Percentiles rank a stretch among this genome's conserved stretches.
Evolutionary conservation across 2,329 filamentous ascomycete species (phyloP).

Genomic region (Aureobasidium sp.): DNA sequence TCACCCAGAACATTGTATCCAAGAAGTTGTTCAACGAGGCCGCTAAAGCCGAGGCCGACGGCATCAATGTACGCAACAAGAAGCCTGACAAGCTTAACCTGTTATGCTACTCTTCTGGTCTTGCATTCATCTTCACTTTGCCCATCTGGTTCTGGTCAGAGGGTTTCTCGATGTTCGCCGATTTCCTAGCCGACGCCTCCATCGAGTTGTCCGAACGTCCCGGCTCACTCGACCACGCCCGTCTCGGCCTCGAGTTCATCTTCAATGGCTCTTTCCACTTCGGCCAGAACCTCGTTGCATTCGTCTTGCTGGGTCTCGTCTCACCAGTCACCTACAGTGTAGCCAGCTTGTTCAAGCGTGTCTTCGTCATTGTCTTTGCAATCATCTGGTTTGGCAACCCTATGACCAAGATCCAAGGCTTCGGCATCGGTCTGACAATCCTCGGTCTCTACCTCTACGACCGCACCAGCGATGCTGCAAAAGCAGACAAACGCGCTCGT

Average conservation of each 20-base stretch:
- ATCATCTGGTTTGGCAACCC: slow-evolving; percentile 94
- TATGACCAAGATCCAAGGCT: slow-evolving; percentile 73
- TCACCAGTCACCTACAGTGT: slow-evolving; percentile 97
- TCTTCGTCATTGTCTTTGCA: slow-evolving; percentile 91
- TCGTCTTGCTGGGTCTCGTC: slow-evolving; percentile 83
- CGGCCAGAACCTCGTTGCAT: slow-evolving; percentile 90
- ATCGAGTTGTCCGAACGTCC: slow-evolving; percentile 71
- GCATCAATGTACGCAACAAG: slow-evolving; percentile 53
- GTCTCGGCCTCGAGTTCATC: slow-evolving; percentile 70
- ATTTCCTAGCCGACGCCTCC: slow-evolving; percentile 74
- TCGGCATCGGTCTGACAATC: slow-evolving; percentile 84
- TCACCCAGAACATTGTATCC: slow-evolving; percentile 97
- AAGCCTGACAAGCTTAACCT: slow-evolving; percentile 97
- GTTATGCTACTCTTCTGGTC: slow-evolving; percentile 89
- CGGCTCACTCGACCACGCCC: slow-evolving; percentile 59
- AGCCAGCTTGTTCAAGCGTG: slow-evolving; percentile 89
- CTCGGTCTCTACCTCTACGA: slow-evolving; percentile 93
- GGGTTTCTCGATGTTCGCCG: slow-evolving; percentile 66
- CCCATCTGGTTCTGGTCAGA: slow-evolving; percentile 94
- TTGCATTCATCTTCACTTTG: slow-evolving; percentile 80
- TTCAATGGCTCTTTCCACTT: slow-evolving; percentile 98
- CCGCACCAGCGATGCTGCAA: slow-evolving; percentile 78
- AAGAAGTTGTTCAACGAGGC: slow-evolving; percentile 97
- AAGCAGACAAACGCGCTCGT: slow-evolving; percentile 72
- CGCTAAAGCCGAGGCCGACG: slow-evolving; percentile 72